Evolutionary conservation across 352 stramenopile species (phyloP).

Genomic region (Phytopythium boreale): DNA sequence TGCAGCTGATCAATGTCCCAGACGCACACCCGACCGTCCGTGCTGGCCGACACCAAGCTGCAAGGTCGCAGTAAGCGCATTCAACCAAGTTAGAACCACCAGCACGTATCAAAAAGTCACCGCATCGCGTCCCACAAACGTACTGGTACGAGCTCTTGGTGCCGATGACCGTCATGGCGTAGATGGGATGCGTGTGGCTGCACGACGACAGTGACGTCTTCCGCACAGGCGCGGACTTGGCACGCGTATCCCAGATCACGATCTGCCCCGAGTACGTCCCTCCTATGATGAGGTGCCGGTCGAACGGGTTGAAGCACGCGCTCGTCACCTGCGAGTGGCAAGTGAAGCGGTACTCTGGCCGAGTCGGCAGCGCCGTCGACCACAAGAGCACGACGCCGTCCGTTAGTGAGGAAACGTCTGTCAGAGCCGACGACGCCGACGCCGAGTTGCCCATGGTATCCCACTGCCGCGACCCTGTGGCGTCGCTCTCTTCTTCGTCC

Average conservation of each 20-base stretch:
- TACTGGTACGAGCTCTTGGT: conserved; percentile 83
- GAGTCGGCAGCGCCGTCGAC: conserved; percentile 77
- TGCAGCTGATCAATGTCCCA: conserved; percentile 87
- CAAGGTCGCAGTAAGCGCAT: conserved; percentile 3
- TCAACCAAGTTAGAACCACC: not conserved
- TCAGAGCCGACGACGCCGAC: conserved; percentile 25
- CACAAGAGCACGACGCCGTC: conserved; percentile 83
- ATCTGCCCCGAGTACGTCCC: conserved; percentile 86
- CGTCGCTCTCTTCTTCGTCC: conserved; percentile 69
- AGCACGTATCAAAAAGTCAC: not conserved
- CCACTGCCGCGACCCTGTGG: conserved; percentile 50
- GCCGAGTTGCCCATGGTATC: conserved; percentile 68
- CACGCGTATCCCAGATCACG: conserved; percentile 85
- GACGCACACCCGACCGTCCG: conserved; percentile 80
- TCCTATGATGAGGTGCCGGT: conserved; percentile 82
- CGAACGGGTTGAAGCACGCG: conserved; percentile 86
- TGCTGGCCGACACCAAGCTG: conserved; percentile 83
- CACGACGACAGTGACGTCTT: conserved; percentile 80
- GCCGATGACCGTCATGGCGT: conserved; percentile 79
- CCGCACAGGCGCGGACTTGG: conserved; percentile 76
- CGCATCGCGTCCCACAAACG: conserved; percentile 11
- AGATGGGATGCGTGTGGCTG: conserved; percentile 87
- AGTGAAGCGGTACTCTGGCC: conserved; percentile 85
- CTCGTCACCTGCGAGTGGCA: conserved; percentile 85
- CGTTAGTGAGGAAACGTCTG: conserved; percentile 56